phyloP scores from a whole-genome alignment of 176 grass and related monocot genomes.

The Hsuehochloa calcarea region DNA sequence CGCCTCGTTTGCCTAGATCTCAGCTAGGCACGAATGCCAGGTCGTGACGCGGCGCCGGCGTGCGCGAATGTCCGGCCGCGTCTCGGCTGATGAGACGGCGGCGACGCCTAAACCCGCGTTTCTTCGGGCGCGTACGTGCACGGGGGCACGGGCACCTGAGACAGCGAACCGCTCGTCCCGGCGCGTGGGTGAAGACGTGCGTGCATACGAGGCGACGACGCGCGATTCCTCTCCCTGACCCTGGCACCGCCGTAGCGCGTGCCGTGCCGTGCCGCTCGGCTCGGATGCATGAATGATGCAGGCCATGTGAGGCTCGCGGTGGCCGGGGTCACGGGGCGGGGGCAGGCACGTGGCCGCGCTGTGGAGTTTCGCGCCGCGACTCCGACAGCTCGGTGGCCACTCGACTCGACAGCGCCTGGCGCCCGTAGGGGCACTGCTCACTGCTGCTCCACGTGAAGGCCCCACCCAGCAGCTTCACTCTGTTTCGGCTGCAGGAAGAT shows the following conservation, averaged over 20 bases:
- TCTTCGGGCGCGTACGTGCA: not conserved
- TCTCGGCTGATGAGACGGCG: no score
- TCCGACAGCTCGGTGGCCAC: conserved; percentile 9
- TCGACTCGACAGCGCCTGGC: not conserved
- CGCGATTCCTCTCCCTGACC: not conserved
- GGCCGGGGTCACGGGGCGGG: conserved; percentile 21
- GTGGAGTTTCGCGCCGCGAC: conserved; percentile 22
- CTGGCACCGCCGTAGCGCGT: not conserved
- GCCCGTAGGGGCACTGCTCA: not conserved
- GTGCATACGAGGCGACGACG: not conserved
- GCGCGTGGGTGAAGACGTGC: not conserved
- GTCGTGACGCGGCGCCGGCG: no score
- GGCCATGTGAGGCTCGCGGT: conserved; percentile 11
- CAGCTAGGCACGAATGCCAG: not conserved
- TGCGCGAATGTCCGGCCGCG: no score
- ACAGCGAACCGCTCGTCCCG: not conserved
- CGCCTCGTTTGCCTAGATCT: not conserved
- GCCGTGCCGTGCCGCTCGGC: not conserved
- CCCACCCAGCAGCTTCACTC: not conserved
- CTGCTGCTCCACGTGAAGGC: not conserved
- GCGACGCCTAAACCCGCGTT: not conserved
- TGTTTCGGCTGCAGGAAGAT: not conserved
- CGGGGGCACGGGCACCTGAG: not conserved
- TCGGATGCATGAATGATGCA: not conserved
- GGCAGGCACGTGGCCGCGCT: not conserved